These are phyloP conservation scores for Panaeolus cyanescens DNA, from an alignment of 768 basidiomycete genomes.

Conservation along the genomic window DNA sequence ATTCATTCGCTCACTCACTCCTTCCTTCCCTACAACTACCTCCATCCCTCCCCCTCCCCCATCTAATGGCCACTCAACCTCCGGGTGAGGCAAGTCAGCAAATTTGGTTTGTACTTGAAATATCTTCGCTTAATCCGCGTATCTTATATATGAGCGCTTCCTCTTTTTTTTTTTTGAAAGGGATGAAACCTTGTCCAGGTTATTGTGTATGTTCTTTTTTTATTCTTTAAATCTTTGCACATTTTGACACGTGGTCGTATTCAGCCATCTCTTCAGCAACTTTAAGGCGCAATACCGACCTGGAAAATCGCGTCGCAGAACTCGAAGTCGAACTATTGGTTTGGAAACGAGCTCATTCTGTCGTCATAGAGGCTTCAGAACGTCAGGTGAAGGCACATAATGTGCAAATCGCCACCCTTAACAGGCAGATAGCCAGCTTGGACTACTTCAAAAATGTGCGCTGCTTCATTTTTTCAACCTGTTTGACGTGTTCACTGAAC, in stretches of 20 bases:
- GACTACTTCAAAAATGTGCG: constrained; percentile 52
- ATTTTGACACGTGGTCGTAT: constrained; percentile 7
- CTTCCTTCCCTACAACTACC: constrained; percentile 37
- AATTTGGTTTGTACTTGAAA: constrained; percentile 52
- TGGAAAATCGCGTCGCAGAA: constrained; percentile 66
- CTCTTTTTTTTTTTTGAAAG: constrained; percentile 32
- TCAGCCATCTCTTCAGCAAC: constrained; percentile 67
- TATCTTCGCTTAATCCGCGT: not conserved
- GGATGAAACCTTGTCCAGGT: constrained; percentile 66
- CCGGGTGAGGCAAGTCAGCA: constrained; percentile 62
- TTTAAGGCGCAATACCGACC: constrained; percentile 60
- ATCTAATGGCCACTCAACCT: constrained; percentile 54
- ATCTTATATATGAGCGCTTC: constrained; percentile 4
- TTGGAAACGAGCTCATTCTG: constrained; percentile 72
- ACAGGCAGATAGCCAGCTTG: constrained; percentile 61
- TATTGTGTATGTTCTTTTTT: constrained; percentile 48
- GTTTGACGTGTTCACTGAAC: not conserved
- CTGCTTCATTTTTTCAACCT: constrained; percentile 6
- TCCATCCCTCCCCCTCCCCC: constrained; percentile 35
- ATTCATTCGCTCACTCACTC: constrained; percentile 38
- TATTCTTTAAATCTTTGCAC: constrained; percentile 4
- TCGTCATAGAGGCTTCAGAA: constrained; percentile 61
- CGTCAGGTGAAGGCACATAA: constrained; percentile 69
- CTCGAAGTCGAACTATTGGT: constrained; percentile 69
- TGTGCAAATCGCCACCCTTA: constrained; percentile 63